A percentile compares a stretch with the other conserved stretches of the same genome.
These are phyloP conservation scores for Schwanniomyces yamadae DNA, from an alignment of 805 yeast species.

Conservation along the genomic window DNA sequence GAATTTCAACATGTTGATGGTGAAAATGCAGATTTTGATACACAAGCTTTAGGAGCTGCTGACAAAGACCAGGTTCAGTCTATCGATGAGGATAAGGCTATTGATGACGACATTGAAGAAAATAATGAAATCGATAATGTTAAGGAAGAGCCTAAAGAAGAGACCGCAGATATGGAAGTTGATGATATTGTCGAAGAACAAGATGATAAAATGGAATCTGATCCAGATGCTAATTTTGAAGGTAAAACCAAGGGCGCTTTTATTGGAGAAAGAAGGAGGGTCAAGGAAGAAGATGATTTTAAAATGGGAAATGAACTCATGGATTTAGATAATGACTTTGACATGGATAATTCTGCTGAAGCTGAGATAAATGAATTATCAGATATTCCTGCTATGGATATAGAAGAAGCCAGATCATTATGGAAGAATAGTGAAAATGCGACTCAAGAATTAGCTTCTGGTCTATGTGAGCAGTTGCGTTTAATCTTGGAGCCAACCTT, in stretches of 20 bases:
- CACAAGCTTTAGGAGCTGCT: conserved; percentile 93
- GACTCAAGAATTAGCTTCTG: conserved; percentile 85
- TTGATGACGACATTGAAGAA: conserved; percentile 60
- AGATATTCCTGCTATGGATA: conserved; percentile 44
- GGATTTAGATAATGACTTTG: conserved; percentile 16
- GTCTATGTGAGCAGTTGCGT: conserved; percentile 88
- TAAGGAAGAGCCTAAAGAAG: conserved; percentile 27
- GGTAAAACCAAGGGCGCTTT: conserved; percentile 51
- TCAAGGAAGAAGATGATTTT: conserved; percentile 29
- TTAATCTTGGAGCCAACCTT: conserved; percentile 92
- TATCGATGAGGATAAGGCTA: conserved; percentile 77
- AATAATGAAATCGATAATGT: conserved; percentile 25
- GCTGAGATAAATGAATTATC: conserved; percentile 12
- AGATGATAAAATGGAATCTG: conserved; percentile 25
- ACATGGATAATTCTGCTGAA: conserved; percentile 17
- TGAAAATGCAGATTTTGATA: conserved; percentile 71
- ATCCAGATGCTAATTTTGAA: conserved; percentile 45
- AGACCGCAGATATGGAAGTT: conserved; percentile 25
- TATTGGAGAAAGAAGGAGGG: conserved; percentile 45
- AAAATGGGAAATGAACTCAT: conserved; percentile 19
- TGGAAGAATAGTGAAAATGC: conserved; percentile 84
- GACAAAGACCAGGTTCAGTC: conserved; percentile 73
- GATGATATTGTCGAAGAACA: conserved; percentile 29
- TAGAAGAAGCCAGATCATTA: conserved; percentile 68
- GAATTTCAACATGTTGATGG: conserved; percentile 85